phyloP scores from a whole-genome alignment of 257 asterid genomes.

The Capsicum pubescens region DNA sequence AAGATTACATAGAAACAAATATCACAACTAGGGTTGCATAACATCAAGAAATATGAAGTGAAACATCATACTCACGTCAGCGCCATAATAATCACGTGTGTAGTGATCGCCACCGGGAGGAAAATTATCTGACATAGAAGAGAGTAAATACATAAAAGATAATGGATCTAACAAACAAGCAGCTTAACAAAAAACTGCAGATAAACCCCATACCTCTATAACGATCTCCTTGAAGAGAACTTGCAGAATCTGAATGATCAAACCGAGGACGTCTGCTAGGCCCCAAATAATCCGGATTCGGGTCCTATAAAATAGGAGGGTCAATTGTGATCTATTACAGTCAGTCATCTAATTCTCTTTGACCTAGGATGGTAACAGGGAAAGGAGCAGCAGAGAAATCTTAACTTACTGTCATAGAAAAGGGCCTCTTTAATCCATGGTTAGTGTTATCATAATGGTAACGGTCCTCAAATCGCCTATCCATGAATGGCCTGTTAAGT shows the following conservation, averaged over 20 bases:
- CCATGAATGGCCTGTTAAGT: slow-evolving; percentile 45
- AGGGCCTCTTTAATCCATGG: slow-evolving; percentile 60
- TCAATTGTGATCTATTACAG: background rate
- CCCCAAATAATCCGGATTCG: slow-evolving; percentile 52
- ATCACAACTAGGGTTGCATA: slow-evolving; percentile 23
- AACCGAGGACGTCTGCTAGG: slow-evolving; percentile 56
- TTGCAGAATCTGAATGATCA: slow-evolving; percentile 49
- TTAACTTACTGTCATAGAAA: slow-evolving; percentile 54
- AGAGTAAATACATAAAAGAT: slow-evolving; percentile 4
- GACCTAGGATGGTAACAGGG: background rate
- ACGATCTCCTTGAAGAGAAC: slow-evolving; percentile 45
- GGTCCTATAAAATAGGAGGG: slow-evolving; percentile 42
- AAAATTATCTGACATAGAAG: slow-evolving; percentile 40
- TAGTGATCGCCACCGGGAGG: slow-evolving; percentile 45
- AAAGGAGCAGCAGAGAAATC: slow-evolving; percentile 7
- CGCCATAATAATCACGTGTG: slow-evolving; percentile 52
- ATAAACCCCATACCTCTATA: slow-evolving; percentile 44
- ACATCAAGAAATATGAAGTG: slow-evolving; percentile 16
- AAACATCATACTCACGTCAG: slow-evolving; percentile 50
- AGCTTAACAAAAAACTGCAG: slow-evolving; percentile 28
- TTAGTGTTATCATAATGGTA: slow-evolving; percentile 46
- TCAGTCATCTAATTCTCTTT: background rate
- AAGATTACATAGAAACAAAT: slow-evolving; percentile 32
- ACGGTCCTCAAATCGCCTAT: slow-evolving; percentile 53
- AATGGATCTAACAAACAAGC: slow-evolving; percentile 18